These are phyloP conservation scores for Arabidopsis thaliana DNA, from an alignment of 345 rosid species.

Conservation along the genomic window TAIR10.1 NC_003075.7:14616501-14617000, in stretches of 20 bases:
- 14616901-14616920: constrained; percentile 23
- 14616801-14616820: constrained; percentile 93
- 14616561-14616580: constrained; percentile 14
- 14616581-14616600: constrained; percentile 52
- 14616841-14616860: constrained; percentile 33
- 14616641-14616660: constrained; percentile 97
- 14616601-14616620: constrained; percentile 91
- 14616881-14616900: constrained; percentile 15
- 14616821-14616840: constrained; percentile 58
- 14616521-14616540: constrained; percentile 26
- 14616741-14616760: constrained; percentile 72
- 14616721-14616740: constrained; percentile 13
- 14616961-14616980: constrained; percentile 3
- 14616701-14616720: constrained; percentile 4
- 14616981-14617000: constrained; percentile 15
- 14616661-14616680: constrained; percentile 83
- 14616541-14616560: constrained; percentile 21
- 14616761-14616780: constrained; percentile 88
- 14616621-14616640: constrained; percentile 91
- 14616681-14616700: constrained; percentile 20
- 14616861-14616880: constrained; percentile 12
- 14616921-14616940: constrained; percentile 15
- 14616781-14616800: constrained; percentile 96
- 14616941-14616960: constrained; percentile 3
- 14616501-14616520: constrained; percentile 83